Evolutionary conservation across 2,329 filamentous ascomycete genomes (phyloP), one percentile per base, ranked within the genome.

Genomic region (Aspergillus sp.): DNA sequence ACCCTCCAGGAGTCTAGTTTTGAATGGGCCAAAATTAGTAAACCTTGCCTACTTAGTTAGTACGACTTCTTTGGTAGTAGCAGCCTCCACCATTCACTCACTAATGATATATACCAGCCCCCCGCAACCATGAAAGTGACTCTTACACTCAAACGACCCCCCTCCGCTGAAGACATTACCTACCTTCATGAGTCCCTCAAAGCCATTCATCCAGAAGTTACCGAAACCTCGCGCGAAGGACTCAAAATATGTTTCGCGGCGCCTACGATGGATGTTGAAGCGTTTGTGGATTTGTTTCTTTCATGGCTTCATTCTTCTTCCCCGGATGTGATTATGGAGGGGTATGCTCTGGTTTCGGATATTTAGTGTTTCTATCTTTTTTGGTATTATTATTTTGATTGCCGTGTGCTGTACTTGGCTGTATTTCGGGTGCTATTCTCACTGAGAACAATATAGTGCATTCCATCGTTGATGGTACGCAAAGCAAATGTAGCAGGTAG

Each of bases 391-490:
- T 10, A 10, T 30, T 12, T 30, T 30, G 28, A 30, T 30, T 10
- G 28, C 10, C 10, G 4, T 30, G 10, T 12, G 28, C 9, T 30
- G 28, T 30, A 5, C 1, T 12, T 30, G 9, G 4, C 4, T 30
- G 3, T 30, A 2, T 2, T 9, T 4, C 5, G 4, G 9, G 10
- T 30, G 28, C 10, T 12, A 10, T 12, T 30, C 10, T 12, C 9
- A 30, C 28, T 2, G 1, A 3, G 28, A 1, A 30, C 4, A 12
- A 4, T 12, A 30, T 30, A 30, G 10, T 30, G 0, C 0, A 0
- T 12, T 0, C 9, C 10, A 30, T 30, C 0, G 28, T 30, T 30
- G 4, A 0, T 30, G 1, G 28, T 4, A 30, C 10, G 4, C 28
- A 30, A 30, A 30, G 28, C 10, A 30, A 30, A 12, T 10, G 9